Conservation (phyloP, 2,329 filamentous ascomycete species). For the Chrysosporium queenslandicum region DNA sequence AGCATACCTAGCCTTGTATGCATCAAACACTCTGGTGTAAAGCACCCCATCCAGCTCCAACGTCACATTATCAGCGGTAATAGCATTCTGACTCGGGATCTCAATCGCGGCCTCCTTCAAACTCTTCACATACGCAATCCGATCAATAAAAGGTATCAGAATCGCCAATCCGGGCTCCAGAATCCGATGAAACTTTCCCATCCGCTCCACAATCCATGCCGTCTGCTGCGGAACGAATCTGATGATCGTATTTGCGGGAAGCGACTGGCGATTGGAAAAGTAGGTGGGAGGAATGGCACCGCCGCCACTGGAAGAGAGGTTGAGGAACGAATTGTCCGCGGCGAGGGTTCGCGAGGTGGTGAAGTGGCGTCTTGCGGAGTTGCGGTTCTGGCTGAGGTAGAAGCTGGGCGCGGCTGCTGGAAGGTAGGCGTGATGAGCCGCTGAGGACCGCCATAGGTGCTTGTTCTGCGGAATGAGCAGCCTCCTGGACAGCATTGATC, state of each 20-base stretch:
- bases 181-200: slow-evolving; percentile 95
- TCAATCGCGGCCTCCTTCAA: slow-evolving; percentile 94
- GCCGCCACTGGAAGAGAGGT: slow-evolving; percentile 17
- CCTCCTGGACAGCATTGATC: slow-evolving; percentile 25
- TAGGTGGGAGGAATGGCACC: slow-evolving; percentile 53
- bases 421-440: background rate
- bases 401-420: background rate
- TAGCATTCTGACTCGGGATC: slow-evolving; percentile 94
- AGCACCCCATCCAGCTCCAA: slow-evolving; percentile 90
- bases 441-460: background rate
- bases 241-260: slow-evolving; percentile 88
- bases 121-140: slow-evolving; percentile 95
- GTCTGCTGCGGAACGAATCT: slow-evolving; percentile 99
- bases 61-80: slow-evolving; percentile 97
- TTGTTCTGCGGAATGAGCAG: slow-evolving; percentile 22
- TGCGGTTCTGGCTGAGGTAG: background rate
- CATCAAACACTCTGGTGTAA: slow-evolving; percentile 93
- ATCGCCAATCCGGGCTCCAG: slow-evolving; percentile 84
- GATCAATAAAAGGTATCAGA: slow-evolving; percentile 80
- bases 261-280: slow-evolving; percentile 54
- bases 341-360: slow-evolving; percentile 18
- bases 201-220: slow-evolving; percentile 98
- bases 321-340: slow-evolving; percentile 18
- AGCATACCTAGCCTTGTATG: slow-evolving; percentile 84
- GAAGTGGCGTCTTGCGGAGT: slow-evolving; percentile 1